These are phyloP conservation scores for Phytophthora citrophthora DNA, from an alignment of 352 stramenopile species.

Conservation along the genomic window DNA sequence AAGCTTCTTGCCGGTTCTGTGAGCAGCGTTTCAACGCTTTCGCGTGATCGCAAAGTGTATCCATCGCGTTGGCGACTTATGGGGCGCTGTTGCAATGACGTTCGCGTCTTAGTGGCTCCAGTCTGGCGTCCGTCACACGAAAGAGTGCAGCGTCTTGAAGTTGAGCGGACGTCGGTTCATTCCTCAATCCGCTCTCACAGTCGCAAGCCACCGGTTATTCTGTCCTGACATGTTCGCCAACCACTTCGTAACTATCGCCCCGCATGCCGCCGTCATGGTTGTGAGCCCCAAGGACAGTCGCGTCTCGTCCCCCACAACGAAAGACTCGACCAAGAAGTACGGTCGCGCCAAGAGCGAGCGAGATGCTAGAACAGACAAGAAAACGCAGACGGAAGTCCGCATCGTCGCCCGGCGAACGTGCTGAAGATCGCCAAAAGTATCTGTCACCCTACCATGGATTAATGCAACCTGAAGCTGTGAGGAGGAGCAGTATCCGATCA, in stretches of 20 bases:
- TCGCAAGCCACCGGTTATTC: constrained; percentile 1
- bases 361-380: constrained; percentile 13
- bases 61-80: constrained; percentile 13
- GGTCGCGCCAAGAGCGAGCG: constrained; percentile 27
- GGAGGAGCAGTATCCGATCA: too few relatives aligned
- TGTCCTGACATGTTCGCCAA: constrained; percentile 32
- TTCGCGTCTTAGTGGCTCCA: not conserved
- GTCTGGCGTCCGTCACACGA: constrained; percentile 20
- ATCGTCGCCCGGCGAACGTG: constrained; percentile 19
- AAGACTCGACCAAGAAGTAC: constrained; percentile 8
- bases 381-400: constrained; percentile 11
- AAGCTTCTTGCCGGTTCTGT: too few relatives aligned
- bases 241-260: constrained; percentile 42
- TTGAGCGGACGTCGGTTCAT: constrained; percentile 27
- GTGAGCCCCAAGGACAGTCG: constrained; percentile 14
- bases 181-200: constrained; percentile 30
- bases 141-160: constrained; percentile 22
- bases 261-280: constrained; percentile 33
- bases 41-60: not conserved
- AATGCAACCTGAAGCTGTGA: not conserved
- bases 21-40: too few relatives aligned
- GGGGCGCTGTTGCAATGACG: not conserved
- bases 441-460: not conserved
- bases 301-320: not conserved
- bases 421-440: constrained; percentile 11